phyloP scores from a whole-genome alignment of 2,329 filamentous ascomycete species.

The Cylindrodendrum hubeiense region DNA sequence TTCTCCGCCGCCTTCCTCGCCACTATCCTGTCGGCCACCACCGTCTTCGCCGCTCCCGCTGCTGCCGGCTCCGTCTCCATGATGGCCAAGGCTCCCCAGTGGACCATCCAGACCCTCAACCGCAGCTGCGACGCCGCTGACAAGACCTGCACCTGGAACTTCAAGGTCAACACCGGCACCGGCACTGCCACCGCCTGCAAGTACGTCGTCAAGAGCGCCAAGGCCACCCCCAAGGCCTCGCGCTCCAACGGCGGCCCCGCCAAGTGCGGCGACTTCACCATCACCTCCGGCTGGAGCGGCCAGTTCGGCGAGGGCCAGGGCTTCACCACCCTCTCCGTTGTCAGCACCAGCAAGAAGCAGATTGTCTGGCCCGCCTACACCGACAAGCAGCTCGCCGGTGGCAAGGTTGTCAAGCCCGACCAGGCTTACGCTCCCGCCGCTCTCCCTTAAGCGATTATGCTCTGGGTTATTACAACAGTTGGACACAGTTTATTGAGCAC shows the following conservation, averaged over 20 bases:
- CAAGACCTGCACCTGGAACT: constrained; percentile 58
- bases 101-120: constrained; percentile 56
- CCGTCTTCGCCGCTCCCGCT: constrained; percentile 51
- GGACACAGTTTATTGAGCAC: background rate
- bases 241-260: constrained; percentile 52
- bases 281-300: constrained; percentile 68
- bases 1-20: constrained; percentile 55
- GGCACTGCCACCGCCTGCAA: constrained; percentile 49
- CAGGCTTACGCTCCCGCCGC: constrained; percentile 57
- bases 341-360: constrained; percentile 55
- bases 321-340: constrained; percentile 67
- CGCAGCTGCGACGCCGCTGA: constrained; percentile 56
- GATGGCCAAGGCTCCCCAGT: constrained; percentile 54
- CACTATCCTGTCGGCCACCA: constrained; percentile 51
- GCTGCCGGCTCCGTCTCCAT: constrained; percentile 50
- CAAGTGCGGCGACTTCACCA: constrained; percentile 62
- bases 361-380: constrained; percentile 67
- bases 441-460: constrained; percentile 32
- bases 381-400: constrained; percentile 61
- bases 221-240: constrained; percentile 51
- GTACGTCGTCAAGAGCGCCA: constrained; percentile 47
- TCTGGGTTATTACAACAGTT: background rate
- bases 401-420: constrained; percentile 61
- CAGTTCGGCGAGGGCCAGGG: constrained; percentile 65
- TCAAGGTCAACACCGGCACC: constrained; percentile 58